Evolutionary conservation across 2,329 filamentous ascomycete species (phyloP).

Genomic region (Pyricularia grisea): DNA sequence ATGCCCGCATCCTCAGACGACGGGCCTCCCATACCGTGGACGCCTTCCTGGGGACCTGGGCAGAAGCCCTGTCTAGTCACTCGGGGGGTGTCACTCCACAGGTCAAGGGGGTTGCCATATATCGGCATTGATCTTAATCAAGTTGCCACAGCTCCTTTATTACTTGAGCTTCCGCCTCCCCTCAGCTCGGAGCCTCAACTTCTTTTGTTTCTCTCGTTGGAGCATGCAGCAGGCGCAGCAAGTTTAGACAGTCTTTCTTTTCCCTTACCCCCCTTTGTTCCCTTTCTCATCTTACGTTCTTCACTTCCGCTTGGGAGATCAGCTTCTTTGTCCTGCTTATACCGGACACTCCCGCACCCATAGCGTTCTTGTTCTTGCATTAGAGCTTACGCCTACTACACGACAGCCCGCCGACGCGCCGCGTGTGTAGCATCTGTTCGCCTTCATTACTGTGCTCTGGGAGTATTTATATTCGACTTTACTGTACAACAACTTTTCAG

Average conservation of each 20-base stretch:
- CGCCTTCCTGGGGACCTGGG: neutral
- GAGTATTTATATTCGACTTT: neutral
- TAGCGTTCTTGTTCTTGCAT: neutral
- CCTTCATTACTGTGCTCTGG: neutral
- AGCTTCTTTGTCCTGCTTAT: neutral
- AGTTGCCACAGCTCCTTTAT: slow-evolving; percentile 3
- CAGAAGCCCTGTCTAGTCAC: neutral
- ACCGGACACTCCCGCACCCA: neutral
- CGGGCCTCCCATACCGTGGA: neutral
- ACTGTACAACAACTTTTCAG: neutral
- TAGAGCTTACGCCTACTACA: slow-evolving; percentile 1
- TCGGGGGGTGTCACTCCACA: neutral
- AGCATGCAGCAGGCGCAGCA: slow-evolving; percentile 5
- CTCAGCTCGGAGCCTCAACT: neutral
- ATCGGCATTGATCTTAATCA: neutral
- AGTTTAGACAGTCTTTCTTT: slow-evolving; percentile 5
- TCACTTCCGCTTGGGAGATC: neutral
- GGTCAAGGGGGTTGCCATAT: neutral
- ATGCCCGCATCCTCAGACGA: neutral
- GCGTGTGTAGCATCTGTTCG: neutral
- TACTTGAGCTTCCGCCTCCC: neutral
- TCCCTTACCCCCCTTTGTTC: neutral
- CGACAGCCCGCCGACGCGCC: neutral
- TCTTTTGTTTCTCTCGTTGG: neutral
- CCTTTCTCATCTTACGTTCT: neutral